Base-by-base conservation (phyloP, 257 asterid genomes). In the Penstemon barbatus region DNA sequence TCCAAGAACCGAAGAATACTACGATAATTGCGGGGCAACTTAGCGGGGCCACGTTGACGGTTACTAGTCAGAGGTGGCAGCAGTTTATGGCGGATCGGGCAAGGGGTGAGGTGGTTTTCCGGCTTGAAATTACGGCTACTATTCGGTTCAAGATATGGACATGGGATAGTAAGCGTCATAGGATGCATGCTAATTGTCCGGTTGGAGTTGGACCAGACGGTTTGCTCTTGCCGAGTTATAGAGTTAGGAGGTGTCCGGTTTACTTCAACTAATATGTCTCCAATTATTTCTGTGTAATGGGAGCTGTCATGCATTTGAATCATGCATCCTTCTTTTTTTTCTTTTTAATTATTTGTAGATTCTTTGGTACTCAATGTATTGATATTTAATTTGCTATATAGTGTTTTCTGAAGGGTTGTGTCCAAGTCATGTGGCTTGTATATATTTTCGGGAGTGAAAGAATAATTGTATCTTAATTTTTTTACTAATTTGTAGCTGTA, bases 191-290 rank as follows among this genome's bases (percentile, higher is more conserved):
- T 6, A 82, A 78, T 56, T 93, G 99, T 51, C 80, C 83, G 33
- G 93, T 84, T 56, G 96, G 83, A 15, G 87, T 93, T 6, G 96
- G 99, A 50, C 76, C 84, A 48, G 95, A 93, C 79, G 99, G 97
- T 40, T 55, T 75, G 58, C 65, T 93, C 53, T 74, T 89, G 87
- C 52, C 70, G 46, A 41, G 18, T 44, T 80, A 78, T 33, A 80
- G 67, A 62, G 85, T 75, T 19, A 83, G 68, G 75, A 87, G 86
- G 77, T 93, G 99, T 65, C 87, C 92, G 7, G 89, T 86, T 75
- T 93, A 93, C 79, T 90, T 93, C 77, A 75, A 78, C 52, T 82
- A 56, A 84, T 46, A 25, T 25, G 33, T 25, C 33, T 25, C 2
- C 33, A 25, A 25, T 25, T 25, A 25, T 25, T 25, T 25, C 4